Evolutionary conservation across 345 rosid genomes (phyloP), one percentile per base, ranked within the genome.

Genomic region (Kernera saxatilis): DNA sequence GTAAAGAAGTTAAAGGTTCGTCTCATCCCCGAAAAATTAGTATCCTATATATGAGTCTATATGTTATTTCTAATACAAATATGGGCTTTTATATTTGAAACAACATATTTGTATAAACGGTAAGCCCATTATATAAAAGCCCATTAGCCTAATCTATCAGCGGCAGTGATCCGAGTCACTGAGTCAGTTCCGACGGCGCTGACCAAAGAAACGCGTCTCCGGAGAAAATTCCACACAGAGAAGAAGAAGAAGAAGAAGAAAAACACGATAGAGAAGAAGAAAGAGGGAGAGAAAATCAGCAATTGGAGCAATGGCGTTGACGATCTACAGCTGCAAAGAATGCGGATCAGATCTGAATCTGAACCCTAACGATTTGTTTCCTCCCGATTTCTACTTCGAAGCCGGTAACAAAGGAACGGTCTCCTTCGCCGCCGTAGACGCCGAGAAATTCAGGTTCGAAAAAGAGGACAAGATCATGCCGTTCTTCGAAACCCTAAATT

Each of bases 371-470:
- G 82, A 82, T 64, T 78, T 93, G 51, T 91, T 79, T 59, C 96
- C 97, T 1, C 73, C 85, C 0, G 90, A 84, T 66, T 81, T 86
- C 87, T 93, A 83, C 82, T 91, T 93, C 84, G 96, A 88, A 72
- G 98, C 98, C 21, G 98, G 97, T 1, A 91, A 91, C 90, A 91
- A 91, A 67, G 85, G 82, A 56, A 79, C 96, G 6, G 68, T 85
- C 33, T 93, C 96, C 18, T 93, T 91, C 85, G 73, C 97, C 58
- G 60, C 73, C 63, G 58, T 88, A 63, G 93, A 93, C 86, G 11
- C 84, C 73, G 70, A 87, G 50, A 87, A 82, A 64, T 87, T 93
- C 86, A 76, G 78, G 10, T 83, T 93, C 74, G 82, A 87, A 59
- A 84, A 86, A 69, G 97, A 93, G 77, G 92, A 93, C 75, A 93